Base-by-base conservation (phyloP, 305 asterid genomes). In the Fraxinus dipetala region DNA sequence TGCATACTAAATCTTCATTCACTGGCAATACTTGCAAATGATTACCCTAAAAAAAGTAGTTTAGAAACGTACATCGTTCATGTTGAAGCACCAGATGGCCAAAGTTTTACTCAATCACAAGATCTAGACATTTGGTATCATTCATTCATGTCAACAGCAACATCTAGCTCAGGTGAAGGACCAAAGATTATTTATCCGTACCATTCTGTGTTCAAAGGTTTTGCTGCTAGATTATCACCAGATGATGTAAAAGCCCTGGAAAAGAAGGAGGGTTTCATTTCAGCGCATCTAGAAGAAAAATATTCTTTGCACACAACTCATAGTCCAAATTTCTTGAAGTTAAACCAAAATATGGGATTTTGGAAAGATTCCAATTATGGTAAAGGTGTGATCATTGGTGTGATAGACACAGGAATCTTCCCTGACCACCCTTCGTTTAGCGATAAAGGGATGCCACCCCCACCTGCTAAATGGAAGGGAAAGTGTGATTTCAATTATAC, bases 221-320 rank as follows among this genome's bases (percentile, higher is more conserved):
- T 90, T 59, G 87, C 93, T 0, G 91, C 91, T 0, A 78, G 54
- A 56, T 72, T 89, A 65, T 84, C 92, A 0, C 73, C 85, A 0
- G 75, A 76, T 1, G 89, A 91, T 9, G 87, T 80, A 18, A 72
- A 79, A 36, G 79, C 38, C 32, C 81, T 90, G 87, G 88, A 84
- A 69, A 59, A 72, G 22, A 84, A 38, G 72, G 43, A 81, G 0
- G 92, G 92, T 0, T 87, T 88, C 78, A 31, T 88, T 11, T 88
- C 89, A 0, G 89, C 88, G 0, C 82, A 72, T 0, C 89, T 77
- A 1, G 82, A 86, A 72, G 24, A 32, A 36, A 61, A 32, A 67
- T 36, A 20, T 59, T 20, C 72, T 18, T 26, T 81, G 65, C 76
- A 75, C 40, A 81, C 80, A 77, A 81, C 84, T 4, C 80, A 75